These are phyloP conservation scores for Termitomyces heimii DNA, from an alignment of 768 basidiomycete genomes.

Conservation along the genomic window DNA sequence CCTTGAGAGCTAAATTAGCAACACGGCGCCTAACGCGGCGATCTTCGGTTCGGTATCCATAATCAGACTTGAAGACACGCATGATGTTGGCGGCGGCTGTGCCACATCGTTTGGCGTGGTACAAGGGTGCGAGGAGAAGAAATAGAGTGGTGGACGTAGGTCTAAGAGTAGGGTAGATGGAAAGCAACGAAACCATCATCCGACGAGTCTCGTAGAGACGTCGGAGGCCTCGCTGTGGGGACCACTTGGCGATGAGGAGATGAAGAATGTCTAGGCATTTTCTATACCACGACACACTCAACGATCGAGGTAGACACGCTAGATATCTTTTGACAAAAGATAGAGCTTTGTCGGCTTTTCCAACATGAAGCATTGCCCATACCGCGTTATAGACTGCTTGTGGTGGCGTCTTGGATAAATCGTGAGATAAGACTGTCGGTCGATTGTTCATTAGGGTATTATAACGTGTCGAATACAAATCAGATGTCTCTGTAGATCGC, in stretches of 20 bases:
- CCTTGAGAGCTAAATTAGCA: slow-evolving; percentile 53
- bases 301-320: slow-evolving; percentile 34
- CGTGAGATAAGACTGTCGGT: slow-evolving; percentile 28
- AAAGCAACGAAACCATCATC: slow-evolving; percentile 38
- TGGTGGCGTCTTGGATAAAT: slow-evolving; percentile 30
- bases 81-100: slow-evolving; percentile 44
- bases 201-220: slow-evolving; percentile 39
- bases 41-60: slow-evolving; percentile 54
- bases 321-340: slow-evolving; percentile 45
- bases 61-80: slow-evolving; percentile 40
- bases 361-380: slow-evolving; percentile 36
- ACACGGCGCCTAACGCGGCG: slow-evolving; percentile 55
- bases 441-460: slow-evolving; percentile 34
- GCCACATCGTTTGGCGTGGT: slow-evolving; percentile 43
- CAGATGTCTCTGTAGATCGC: background rate
- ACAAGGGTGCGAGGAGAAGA: slow-evolving; percentile 50
- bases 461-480: slow-evolving; percentile 21
- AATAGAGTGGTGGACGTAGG: slow-evolving; percentile 59
- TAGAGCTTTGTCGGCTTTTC: slow-evolving; percentile 32
- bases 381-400: slow-evolving; percentile 40
- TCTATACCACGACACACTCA: slow-evolving; percentile 28
- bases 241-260: slow-evolving; percentile 34
- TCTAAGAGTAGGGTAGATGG: slow-evolving; percentile 38
- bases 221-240: slow-evolving; percentile 29
- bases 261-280: slow-evolving; percentile 51